Evolutionary conservation across 2,329 filamentous ascomycete species (phyloP).

Genomic region (Fusarium sp.): DNA sequence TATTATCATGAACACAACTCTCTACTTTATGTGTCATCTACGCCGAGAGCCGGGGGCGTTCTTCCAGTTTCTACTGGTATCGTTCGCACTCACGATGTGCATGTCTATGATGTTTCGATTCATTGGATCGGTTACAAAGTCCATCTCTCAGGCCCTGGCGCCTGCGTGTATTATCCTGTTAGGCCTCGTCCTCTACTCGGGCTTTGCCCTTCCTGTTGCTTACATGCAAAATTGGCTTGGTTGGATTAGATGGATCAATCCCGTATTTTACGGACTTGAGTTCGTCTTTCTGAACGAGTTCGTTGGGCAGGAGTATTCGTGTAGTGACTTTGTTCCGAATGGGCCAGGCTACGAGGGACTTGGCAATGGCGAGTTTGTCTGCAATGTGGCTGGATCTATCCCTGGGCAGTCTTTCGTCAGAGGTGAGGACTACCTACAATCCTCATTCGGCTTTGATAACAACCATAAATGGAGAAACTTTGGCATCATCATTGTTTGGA

Average conservation of each 20-base stretch:
- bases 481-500: constrained; percentile 30
- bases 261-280: constrained; percentile 74
- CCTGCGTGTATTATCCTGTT: constrained; percentile 42
- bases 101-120: constrained; percentile 73
- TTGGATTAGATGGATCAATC: constrained; percentile 74
- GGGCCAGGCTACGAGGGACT: constrained; percentile 10
- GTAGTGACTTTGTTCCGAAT: constrained; percentile 54
- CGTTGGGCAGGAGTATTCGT: constrained; percentile 60
- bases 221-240: constrained; percentile 65
- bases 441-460: constrained; percentile 24
- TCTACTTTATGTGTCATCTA: constrained; percentile 77
- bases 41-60: constrained; percentile 65
- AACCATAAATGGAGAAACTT: constrained; percentile 37
- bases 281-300: constrained; percentile 73
- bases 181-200: constrained; percentile 62
- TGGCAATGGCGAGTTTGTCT: constrained; percentile 10
- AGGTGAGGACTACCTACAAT: constrained; percentile 1
- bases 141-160: constrained; percentile 41
- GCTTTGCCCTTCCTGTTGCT: constrained; percentile 56
- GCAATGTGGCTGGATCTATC: neutral
- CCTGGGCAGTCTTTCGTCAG: neutral
- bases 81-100: constrained; percentile 66
- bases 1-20: constrained; percentile 55
- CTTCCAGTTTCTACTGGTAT: constrained; percentile 61
- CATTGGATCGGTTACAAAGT: constrained; percentile 42